These are phyloP conservation scores for Trapa bicornis DNA, from an alignment of 345 rosid genomes.

Conservation along the genomic window DNA sequence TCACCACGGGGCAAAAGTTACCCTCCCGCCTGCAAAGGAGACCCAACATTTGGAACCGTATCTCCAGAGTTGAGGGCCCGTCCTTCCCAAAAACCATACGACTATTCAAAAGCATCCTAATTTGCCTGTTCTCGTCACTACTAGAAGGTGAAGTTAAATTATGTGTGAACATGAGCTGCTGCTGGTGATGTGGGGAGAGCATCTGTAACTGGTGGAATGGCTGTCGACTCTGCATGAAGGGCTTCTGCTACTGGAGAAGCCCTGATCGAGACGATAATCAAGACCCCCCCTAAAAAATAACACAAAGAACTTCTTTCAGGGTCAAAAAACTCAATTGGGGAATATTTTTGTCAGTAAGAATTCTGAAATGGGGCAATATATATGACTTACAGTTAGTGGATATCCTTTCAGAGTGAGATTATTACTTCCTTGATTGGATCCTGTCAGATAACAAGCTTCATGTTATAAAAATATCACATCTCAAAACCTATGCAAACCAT, in stretches of 20 bases:
- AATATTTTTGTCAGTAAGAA: background rate
- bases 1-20: constrained; percentile 36
- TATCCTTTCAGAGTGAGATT: constrained; percentile 91
- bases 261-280: constrained; percentile 63
- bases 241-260: constrained; percentile 69
- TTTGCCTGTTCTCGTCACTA: constrained; percentile 65
- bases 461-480: background rate
- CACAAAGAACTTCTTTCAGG: constrained; percentile 17
- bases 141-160: constrained; percentile 68
- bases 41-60: constrained; percentile 52
- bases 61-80: constrained; percentile 64
- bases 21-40: constrained; percentile 58
- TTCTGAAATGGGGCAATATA: background rate
- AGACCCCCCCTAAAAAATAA: constrained; percentile 11
- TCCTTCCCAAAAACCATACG: constrained; percentile 60
- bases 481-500: background rate
- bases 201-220: constrained; percentile 83
- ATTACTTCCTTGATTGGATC: constrained; percentile 80
- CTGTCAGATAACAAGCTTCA: constrained; percentile 28
- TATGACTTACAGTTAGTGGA: constrained; percentile 72
- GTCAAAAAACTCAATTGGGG: background rate
- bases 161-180: constrained; percentile 86
- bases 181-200: constrained; percentile 88
- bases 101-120: constrained; percentile 60
- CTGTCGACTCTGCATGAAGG: constrained; percentile 82